Conservation (phyloP, 2,329 filamentous ascomycete genomes). For the Cladosporium sp. region DNA sequence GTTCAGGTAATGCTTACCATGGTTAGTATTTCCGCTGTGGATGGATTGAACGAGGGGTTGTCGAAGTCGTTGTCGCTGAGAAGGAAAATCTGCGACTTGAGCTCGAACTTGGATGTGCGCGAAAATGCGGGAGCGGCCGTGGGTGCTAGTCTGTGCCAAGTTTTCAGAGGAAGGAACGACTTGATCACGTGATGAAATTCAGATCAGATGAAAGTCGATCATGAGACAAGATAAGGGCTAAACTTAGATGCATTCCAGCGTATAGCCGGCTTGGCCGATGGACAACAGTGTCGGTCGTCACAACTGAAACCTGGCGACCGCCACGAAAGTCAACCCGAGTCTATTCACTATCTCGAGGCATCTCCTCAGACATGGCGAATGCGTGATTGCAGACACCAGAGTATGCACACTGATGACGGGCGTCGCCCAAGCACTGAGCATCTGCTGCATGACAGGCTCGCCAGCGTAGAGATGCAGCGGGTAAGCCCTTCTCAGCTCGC, state of each 20-base stretch:
- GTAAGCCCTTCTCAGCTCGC: neutral
- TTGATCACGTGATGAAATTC: neutral
- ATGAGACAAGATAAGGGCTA: too few relatives aligned
- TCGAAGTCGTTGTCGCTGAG: slow-evolving; percentile 14
- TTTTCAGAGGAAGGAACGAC: neutral
- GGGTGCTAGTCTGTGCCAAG: neutral
- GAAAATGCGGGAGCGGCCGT: slow-evolving; percentile 1
- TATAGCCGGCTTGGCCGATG: slow-evolving; percentile 1
- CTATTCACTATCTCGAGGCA: too few relatives aligned
- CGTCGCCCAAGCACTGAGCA: slow-evolving; percentile 12
- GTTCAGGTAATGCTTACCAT: slow-evolving; percentile 21
- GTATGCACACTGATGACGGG: slow-evolving; percentile 10
- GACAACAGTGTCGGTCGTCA: neutral
- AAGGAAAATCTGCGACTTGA: slow-evolving; percentile 9
- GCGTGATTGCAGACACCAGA: neutral
- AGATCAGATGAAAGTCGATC: neutral
- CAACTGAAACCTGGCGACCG: neutral
- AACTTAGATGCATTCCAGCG: neutral
- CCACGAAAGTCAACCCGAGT: neutral
- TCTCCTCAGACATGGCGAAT: neutral
- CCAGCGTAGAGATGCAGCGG: slow-evolving; percentile 4
- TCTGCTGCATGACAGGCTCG: slow-evolving; percentile 1
- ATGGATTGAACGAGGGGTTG: slow-evolving; percentile 11
- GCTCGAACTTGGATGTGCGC: neutral
- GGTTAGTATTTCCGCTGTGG: slow-evolving; percentile 12